These are phyloP conservation scores for Lepidopterella palustris DNA, from an alignment of 495 filamentous ascomycete genomes.

Conservation along the genomic window DNA sequence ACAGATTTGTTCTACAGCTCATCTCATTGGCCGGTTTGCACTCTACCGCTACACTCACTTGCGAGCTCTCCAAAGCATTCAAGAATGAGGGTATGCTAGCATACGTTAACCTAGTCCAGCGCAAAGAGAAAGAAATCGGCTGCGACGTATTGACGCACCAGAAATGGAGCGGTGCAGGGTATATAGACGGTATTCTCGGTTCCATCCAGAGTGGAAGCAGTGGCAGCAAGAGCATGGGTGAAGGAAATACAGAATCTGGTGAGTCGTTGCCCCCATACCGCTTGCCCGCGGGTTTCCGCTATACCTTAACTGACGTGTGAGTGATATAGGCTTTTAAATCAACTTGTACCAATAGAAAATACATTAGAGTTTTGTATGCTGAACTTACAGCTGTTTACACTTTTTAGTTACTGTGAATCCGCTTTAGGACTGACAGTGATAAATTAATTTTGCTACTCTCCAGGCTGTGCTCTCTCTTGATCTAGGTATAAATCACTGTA, in stretches of 20 bases:
- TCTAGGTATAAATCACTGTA: too few relatives aligned
- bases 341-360: background rate
- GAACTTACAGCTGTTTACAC: too few relatives aligned
- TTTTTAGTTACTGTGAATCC: too few relatives aligned
- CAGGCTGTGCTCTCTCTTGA: too few relatives aligned
- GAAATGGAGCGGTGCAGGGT: slow-evolving; percentile 92
- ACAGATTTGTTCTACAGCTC: slow-evolving; percentile 79
- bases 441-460: too few relatives aligned
- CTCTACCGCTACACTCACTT: slow-evolving; percentile 78
- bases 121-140: slow-evolving; percentile 82
- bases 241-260: slow-evolving; percentile 46
- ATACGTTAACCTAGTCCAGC: slow-evolving; percentile 86
- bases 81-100: slow-evolving; percentile 91
- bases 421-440: too few relatives aligned
- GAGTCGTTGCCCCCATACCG: slow-evolving; percentile 3
- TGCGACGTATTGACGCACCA: slow-evolving; percentile 96
- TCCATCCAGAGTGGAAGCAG: slow-evolving; percentile 83
- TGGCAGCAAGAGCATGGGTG: slow-evolving; percentile 41
- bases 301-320: background rate
- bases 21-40: slow-evolving; percentile 89
- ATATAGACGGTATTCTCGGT: slow-evolving; percentile 89
- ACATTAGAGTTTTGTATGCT: too few relatives aligned
- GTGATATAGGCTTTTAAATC: background rate
- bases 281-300: background rate
- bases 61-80: slow-evolving; percentile 74